Percentiles rank a stretch among this genome's conserved stretches.
Evolutionary conservation across 345 rosid species (phyloP).

Genomic region (Boechera retrofracta): DNA sequence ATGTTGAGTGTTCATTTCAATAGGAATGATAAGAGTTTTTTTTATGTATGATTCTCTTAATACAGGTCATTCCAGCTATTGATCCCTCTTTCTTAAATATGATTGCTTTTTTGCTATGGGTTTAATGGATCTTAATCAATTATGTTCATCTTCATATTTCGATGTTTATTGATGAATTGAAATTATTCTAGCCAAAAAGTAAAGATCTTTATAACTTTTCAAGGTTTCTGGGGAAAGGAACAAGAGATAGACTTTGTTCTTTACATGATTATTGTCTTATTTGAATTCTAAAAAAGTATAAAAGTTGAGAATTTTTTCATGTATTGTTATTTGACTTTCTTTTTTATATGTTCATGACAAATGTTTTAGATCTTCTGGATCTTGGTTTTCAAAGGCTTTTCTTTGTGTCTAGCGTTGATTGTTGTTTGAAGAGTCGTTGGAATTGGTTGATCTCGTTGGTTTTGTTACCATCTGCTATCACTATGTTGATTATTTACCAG

Average conservation of each 20-base stretch:
- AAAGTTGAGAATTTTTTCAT: conserved; percentile 7
- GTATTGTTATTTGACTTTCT: neutral
- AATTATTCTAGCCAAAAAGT: conserved; percentile 4
- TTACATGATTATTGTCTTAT: conserved; percentile 7
- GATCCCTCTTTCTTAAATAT: too few species aligned
- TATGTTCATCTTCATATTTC: neutral
- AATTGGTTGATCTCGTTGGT: conserved; percentile 20
- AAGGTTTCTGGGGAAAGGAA: conserved; percentile 25
- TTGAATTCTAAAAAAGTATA: neutral
- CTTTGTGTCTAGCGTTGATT: neutral
- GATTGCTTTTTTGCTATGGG: conserved; percentile 6
- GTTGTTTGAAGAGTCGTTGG: conserved; percentile 23
- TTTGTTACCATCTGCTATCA: conserved; percentile 15
- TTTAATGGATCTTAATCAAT: conserved; percentile 23
- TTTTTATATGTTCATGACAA: neutral
- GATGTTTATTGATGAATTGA: neutral
- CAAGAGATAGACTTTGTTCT: conserved; percentile 4
- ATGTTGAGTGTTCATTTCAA: neutral
- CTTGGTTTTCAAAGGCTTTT: conserved; percentile 25
- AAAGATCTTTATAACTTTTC: conserved; percentile 14
- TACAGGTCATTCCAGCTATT: too few species aligned
- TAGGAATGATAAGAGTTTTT: neutral
- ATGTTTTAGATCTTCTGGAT: conserved; percentile 22
- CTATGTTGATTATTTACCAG: conserved; percentile 17
- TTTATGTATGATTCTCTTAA: neutral